Evolutionary conservation across 306 rosid species (phyloP), one percentile per base, ranked within the genome.

Genomic region (Cyclanthera cordifolia): DNA sequence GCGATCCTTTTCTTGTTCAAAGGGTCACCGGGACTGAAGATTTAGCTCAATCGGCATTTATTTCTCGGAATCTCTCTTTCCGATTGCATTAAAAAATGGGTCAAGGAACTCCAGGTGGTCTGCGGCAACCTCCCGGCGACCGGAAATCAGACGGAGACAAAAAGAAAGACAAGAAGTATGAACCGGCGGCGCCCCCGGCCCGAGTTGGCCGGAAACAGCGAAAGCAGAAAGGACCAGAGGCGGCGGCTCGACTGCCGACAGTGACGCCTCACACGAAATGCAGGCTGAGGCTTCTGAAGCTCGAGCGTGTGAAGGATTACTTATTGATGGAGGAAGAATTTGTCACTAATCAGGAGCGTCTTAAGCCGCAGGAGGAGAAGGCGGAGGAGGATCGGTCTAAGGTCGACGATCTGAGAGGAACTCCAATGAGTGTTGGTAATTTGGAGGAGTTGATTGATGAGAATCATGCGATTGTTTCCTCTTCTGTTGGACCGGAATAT

Each of bases 371-470:
- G 74, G 96, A 93, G 78, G 99, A 93, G 79, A 93, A 90, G 61
- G 96, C 96, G 2, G 99, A 93, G 78, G 99, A 93, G n/a, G 96
- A 93, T 67, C 80, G 96, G 82, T 93, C 99, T 54, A 93, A 93
- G 81, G 99, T 93, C 32, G 99, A 93, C 55, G 99, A 93, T 49
- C 96, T 93, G 21, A 75, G 99, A 8, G 99, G 99, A 6, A 87
- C 99, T 14, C 99, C 99, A 1, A 93, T 93, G 99, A 89, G 96
- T 51, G 99, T 93, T 8, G 99, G 99, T 0, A 93, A 90, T 55
- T 78, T 93, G 6, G 99, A 93, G 64, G 99, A 93, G 72, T 81
- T 93, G 8, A 93, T 93, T 32, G 99, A 93, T 34, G 99, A 93
- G 90, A 93, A 85, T 19, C 99, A 93, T 12, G 99, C 99, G 5